Evolutionary conservation across 768 basidiomycete genomes (phyloP), one percentile per base, ranked within the genome.

Genomic region (Boletus sp.): DNA sequence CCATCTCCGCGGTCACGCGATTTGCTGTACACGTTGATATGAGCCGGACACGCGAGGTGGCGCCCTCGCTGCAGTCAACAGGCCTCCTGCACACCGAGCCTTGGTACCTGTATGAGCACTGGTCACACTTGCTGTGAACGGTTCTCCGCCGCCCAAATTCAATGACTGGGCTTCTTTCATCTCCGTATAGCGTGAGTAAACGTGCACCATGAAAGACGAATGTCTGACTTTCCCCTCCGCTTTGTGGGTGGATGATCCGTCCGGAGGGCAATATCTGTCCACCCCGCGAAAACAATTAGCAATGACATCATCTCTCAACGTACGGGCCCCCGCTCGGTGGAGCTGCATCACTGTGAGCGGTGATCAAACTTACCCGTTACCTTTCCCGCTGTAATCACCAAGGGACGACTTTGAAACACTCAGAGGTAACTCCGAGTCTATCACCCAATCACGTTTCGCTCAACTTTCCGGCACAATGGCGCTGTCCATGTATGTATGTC

Each of bases 141-240:
- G 32, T 27, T 33, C 27, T 23, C 30, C 35, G 46, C 30, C 35
- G 46, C 57, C 47, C 29, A 19, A 39, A 57, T 17, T 52, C 30
- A 52, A 38, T 50, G 19, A 43, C 44, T 54, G 58, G 51, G 14
- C 4, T 35, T 60, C 4, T 35, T 60, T 60, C 58, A 60, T 60
- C 45, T 60, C 58, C 58, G 58, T 37, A 30, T 33, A 30, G 35
- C n/a, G 44, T 33, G 46, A 42, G 30, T 23, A 15, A 41, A 34
- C 25, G 25, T 35, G 23, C 23, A 32, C 19, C 21, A 32, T n/a
- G 50, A 32, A 45, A 14, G 23, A 30, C 4, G 48, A 30, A 3
- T n/a, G 17, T 30, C 51, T 37, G 13, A 45, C 11, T 32, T 7
- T 4, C 17, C 40, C 4, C 3, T 13, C 29, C 34, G 25, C 5